A percentile compares a stretch with the other conserved stretches of the same genome.
Evolutionary conservation across 2,329 filamentous ascomycete species (phyloP).

Genomic region (Verticillium dahliae): DNA sequence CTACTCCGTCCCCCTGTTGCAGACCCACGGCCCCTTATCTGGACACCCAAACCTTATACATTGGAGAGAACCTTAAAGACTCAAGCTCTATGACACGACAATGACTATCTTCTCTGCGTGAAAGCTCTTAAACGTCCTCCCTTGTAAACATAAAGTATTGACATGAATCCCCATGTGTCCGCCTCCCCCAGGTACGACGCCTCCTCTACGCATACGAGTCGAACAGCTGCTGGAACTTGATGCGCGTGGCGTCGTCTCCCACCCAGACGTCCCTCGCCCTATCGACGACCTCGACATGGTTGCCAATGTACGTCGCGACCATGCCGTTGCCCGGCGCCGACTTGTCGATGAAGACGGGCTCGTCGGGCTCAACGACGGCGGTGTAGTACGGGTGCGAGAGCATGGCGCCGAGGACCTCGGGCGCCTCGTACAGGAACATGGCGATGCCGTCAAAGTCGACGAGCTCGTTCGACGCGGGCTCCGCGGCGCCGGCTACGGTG

Average conservation of each 20-base stretch:
- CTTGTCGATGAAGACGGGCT: conserved; percentile 22
- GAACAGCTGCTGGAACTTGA: conserved; percentile 17
- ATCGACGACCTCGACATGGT: conserved; percentile 17
- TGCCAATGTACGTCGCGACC: conserved; percentile 19
- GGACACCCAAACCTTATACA: too few species aligned
- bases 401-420: conserved; percentile 15
- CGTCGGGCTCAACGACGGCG: conserved; percentile 20
- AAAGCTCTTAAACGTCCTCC: too few species aligned
- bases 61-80: too few species aligned
- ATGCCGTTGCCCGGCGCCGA: conserved; percentile 17
- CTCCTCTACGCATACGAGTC: conserved; percentile 5
- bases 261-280: conserved; percentile 16
- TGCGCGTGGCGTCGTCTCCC: conserved; percentile 8
- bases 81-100: too few species aligned
- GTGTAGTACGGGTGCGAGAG: conserved; percentile 21
- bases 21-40: too few species aligned
- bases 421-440: conserved; percentile 19
- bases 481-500: conserved; percentile 10
- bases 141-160: too few species aligned
- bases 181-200: too few species aligned
- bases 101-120: too few species aligned
- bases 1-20: too few species aligned
- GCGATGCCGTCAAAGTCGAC: conserved; percentile 21
- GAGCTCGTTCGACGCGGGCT: conserved; percentile 12
- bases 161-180: too few species aligned